Percentiles rank a stretch among this genome's conserved stretches.
These are phyloP conservation scores for Astrocystis sublimbata DNA, from an alignment of 495 filamentous ascomycete genomes.

Conservation along the genomic window DNA sequence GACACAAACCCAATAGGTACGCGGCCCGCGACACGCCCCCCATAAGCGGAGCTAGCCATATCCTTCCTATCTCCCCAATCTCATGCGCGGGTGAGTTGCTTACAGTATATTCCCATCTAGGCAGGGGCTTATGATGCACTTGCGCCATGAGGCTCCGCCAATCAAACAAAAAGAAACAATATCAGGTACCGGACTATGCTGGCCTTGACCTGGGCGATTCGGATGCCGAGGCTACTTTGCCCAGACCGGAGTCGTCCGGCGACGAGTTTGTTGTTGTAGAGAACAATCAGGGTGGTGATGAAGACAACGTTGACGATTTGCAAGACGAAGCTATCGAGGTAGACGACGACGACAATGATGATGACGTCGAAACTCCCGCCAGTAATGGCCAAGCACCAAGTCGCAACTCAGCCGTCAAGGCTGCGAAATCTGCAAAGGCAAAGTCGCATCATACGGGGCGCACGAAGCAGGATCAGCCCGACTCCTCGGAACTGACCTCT, in stretches of 20 bases:
- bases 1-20: too few species aligned
- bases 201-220: constrained; percentile 14
- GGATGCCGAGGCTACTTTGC: constrained; percentile 19
- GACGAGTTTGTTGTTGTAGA: constrained; percentile 28
- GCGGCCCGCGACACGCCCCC: too few species aligned
- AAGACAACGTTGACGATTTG: constrained; percentile 10
- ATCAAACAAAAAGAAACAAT: constrained; percentile 27
- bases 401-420: constrained; percentile 2
- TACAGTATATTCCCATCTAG: too few species aligned
- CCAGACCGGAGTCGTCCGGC: constrained; percentile 21
- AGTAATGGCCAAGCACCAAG: constrained; percentile 5
- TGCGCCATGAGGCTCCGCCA: constrained; percentile 30
- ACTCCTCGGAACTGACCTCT: constrained; percentile 28
- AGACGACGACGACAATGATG: constrained; percentile 20
- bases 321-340: constrained; percentile 9
- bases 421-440: constrained; percentile 1
- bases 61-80: constrained; percentile 8
- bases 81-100: neutral
- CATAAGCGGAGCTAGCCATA: constrained; percentile 8
- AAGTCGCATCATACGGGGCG: constrained; percentile 17
- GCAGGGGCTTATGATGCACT: neutral
- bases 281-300: constrained; percentile 7
- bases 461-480: constrained; percentile 24
- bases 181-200: constrained; percentile 8
- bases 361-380: too few species aligned